Evolutionary conservation across 192 early-diverging fungal genomes (phyloP), one percentile per base, ranked within the genome.

Genomic region (Podila verticillata): DNA sequence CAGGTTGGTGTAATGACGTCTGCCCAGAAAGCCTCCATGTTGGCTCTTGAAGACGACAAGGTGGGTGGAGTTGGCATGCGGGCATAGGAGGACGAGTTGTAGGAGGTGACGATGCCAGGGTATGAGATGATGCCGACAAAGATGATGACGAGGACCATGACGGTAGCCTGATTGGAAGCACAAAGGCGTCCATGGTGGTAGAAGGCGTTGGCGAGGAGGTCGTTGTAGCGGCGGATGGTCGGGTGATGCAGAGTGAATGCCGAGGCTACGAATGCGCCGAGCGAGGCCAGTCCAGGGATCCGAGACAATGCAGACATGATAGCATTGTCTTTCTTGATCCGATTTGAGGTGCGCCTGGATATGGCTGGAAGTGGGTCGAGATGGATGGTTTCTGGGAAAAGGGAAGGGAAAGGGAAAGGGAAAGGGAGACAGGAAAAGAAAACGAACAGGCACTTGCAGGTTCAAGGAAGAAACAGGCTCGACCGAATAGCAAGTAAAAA

Each of bases 101-200:
- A 87, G 34, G 75, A 86, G 56, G 72, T 66, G 35, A 68, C 79
- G 31, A 72, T 85, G 20, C 80, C 86, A 2, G 91, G 90, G 49
- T 82, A 90, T 7, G 86, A 88, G 13, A 92, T 80, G 47, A 82
- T 81, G 34, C 88, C 85, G 34, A 92, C 88, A 56, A 90, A 67
- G 48, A 89, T 65, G 48, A 87, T 84, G 20, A 83, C 81, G 15
- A 91, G 63, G 29, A 85, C 70, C 56, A 92, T 85, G 39, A 87
- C 73, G 2, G 84, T 72, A 22, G 84, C 85, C 54, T 89, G 90
- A 68, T 91, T 84, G 20, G 88, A 88, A 8, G 91, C 89, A 61
- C 91, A 92, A 32, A 92, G 82, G 4, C 89, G 65, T 12, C 90
- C 91, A 61, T 91, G 90, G 54, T 84, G 85, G 54, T 90, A 89